Percentiles rank a stretch among this genome's conserved stretches.
These are phyloP conservation scores for Cercospora sp. DNA, from an alignment of 2,329 filamentous ascomycete species.

Conservation along the genomic window DNA sequence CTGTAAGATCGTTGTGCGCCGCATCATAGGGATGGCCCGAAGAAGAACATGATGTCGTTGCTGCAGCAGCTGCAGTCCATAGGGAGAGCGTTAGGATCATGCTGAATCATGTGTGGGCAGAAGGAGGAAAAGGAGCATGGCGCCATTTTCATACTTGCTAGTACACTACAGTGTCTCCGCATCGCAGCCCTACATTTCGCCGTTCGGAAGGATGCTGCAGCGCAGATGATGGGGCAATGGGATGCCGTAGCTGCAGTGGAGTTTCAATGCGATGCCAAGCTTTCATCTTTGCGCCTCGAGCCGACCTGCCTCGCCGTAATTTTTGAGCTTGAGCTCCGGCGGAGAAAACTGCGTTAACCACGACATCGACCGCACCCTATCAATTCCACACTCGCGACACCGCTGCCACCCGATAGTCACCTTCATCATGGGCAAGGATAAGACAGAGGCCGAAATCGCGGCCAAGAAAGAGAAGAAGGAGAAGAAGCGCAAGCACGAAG, in stretches of 20 bases:
- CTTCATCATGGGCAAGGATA: conserved; percentile 41
- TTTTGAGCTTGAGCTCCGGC: conserved; percentile 3
- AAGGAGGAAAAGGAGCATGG: background rate
- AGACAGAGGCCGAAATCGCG: conserved; percentile 40
- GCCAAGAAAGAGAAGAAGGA: conserved; percentile 42
- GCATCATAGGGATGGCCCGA: background rate
- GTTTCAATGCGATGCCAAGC: conserved; percentile 1
- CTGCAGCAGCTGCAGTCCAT: background rate
- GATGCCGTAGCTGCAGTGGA: conserved; percentile 1
- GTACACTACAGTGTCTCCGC: background rate
- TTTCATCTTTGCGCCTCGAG: background rate
- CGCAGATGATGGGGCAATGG: background rate
- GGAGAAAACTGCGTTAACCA: conserved; percentile 1
- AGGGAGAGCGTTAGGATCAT: background rate
- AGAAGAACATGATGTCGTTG: background rate
- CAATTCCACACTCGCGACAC: background rate
- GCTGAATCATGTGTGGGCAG: background rate
- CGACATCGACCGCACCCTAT: background rate
- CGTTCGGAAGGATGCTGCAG: background rate
- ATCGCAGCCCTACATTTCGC: conserved; percentile 1
- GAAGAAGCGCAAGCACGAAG: conserved; percentile 40
- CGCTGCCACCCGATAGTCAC: background rate
- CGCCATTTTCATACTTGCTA: background rate
- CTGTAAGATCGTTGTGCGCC: background rate
- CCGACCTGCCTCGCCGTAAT: conserved; percentile 4